These are phyloP conservation scores for Aschersonia sp. DNA, from an alignment of 2,329 filamentous ascomycete species.

Conservation along the genomic window DNA sequence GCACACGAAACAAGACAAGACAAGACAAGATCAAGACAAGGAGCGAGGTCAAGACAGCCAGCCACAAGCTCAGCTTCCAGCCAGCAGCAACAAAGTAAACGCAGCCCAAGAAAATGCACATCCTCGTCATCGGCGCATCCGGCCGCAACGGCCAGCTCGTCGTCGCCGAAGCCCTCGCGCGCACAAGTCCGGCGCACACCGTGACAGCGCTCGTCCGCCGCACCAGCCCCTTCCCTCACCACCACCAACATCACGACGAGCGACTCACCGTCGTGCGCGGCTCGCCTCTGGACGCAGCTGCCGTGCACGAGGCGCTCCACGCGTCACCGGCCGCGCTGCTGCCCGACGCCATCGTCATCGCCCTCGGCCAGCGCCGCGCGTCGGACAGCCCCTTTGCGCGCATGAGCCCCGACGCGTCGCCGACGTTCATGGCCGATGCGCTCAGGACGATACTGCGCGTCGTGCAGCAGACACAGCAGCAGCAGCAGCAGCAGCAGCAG, in stretches of 20 bases:
- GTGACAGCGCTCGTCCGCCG: constrained; percentile 30
- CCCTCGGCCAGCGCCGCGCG: constrained; percentile 30
- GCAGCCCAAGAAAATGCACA: constrained; percentile 17
- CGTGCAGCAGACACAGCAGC: no score
- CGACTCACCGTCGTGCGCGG: constrained; percentile 19
- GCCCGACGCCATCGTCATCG: constrained; percentile 27
- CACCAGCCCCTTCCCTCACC: constrained; percentile 10
- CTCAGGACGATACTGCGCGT: background rate
- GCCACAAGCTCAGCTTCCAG: no score
- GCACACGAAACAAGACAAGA: no score
- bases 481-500: background rate
- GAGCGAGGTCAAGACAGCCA: no score
- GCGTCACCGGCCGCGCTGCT: background rate
- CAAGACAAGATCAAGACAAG: no score
- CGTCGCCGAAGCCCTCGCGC: constrained; percentile 21
- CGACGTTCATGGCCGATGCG: constrained; percentile 12
- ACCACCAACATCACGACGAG: constrained; percentile 1
- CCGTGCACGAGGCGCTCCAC: constrained; percentile 21
- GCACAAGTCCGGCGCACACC: constrained; percentile 14
- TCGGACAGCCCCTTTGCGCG: constrained; percentile 32
- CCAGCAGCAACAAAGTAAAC: no score
- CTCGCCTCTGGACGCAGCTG: constrained; percentile 2
- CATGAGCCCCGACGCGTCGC: constrained; percentile 13
- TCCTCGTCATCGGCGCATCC: constrained; percentile 31
- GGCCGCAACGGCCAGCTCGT: constrained; percentile 31